These are phyloP conservation scores for Elsinoe ampelina DNA, from an alignment of 2,329 filamentous ascomycete genomes.

Conservation along the genomic window DNA sequence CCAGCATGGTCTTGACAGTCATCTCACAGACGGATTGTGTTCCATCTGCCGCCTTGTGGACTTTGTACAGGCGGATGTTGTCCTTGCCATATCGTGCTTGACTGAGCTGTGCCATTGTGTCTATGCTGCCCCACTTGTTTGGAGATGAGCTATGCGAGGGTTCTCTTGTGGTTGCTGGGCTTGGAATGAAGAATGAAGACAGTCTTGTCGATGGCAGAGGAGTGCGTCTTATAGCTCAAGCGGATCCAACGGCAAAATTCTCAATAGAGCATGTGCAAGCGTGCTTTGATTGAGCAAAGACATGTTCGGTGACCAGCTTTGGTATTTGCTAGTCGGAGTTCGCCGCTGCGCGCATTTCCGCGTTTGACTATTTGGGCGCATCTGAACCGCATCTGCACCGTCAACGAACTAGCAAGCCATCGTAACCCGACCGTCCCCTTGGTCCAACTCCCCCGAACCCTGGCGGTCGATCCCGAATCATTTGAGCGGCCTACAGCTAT, in stretches of 20 bases:
- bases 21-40: conserved; percentile 85
- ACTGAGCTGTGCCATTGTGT: conserved; percentile 37
- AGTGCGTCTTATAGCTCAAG: background rate
- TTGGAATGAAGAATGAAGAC: background rate
- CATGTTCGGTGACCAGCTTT: conserved; percentile 2
- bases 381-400: conserved; percentile 13
- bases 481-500: background rate
- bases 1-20: conserved; percentile 85
- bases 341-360: background rate
- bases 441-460: background rate
- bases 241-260: background rate
- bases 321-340: background rate
- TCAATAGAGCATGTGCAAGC: background rate
- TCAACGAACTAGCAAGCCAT: conserved; percentile 12
- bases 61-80: conserved; percentile 97
- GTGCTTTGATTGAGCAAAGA: background rate
- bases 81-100: conserved; percentile 81
- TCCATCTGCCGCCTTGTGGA: conserved; percentile 66
- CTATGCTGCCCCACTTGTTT: background rate
- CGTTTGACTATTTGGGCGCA: background rate
- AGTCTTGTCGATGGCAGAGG: background rate
- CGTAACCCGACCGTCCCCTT: background rate
- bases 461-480: background rate
- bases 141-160: background rate
- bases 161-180: background rate